These are phyloP conservation scores for Sclerotinia trifoliorum DNA, from an alignment of 2,329 filamentous ascomycete species.

Conservation along the genomic window DNA sequence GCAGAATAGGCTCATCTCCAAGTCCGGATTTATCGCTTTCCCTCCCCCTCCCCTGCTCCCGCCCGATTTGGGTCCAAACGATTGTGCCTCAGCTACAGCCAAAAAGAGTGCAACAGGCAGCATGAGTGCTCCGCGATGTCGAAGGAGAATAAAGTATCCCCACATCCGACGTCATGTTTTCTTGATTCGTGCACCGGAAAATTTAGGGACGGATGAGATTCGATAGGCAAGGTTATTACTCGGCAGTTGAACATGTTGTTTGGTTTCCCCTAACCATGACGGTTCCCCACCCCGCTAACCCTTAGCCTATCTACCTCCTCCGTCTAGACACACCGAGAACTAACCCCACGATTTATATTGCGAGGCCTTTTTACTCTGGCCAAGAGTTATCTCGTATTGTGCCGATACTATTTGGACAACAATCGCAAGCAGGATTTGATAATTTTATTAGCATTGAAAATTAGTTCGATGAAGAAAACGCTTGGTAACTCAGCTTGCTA, in stretches of 20 bases:
- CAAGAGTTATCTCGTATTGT: neutral
- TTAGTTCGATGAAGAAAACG: neutral
- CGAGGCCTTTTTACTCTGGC: neutral
- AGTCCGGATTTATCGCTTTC: neutral
- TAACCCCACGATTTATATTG: neutral
- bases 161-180: neutral
- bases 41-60: too few relatives aligned
- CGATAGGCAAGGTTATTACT: conserved; percentile 1
- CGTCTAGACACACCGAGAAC: neutral
- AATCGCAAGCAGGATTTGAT: conserved; percentile 7
- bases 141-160: neutral
- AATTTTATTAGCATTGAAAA: conserved; percentile 1
- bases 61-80: neutral
- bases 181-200: conserved; percentile 1
- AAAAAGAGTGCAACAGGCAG: neutral
- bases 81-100: neutral
- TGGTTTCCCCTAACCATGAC: neutral
- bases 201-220: neutral
- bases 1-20: neutral
- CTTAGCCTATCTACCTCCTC: neutral
- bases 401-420: neutral
- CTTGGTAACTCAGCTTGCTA: neutral
- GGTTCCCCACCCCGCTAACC: neutral
- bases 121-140: neutral
- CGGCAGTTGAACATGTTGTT: neutral